Base-by-base conservation (phyloP, 345 rosid genomes). In the Kandelia obovata region DNA sequence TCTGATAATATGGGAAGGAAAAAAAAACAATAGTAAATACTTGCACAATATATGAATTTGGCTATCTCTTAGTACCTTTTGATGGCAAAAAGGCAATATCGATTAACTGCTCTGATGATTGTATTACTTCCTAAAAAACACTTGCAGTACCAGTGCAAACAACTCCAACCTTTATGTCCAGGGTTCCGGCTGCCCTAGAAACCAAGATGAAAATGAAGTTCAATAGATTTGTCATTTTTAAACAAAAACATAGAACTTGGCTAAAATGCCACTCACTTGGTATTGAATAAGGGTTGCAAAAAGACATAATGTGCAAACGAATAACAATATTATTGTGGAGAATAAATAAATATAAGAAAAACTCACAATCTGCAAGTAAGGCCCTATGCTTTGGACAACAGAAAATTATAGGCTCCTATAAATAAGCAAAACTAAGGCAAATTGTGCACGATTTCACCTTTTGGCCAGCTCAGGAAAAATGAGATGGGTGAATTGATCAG, bases 81-180 rank as follows among this genome's bases (percentile, higher is more conserved):
- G 99, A 95, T 73, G 99, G 96, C 27, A 77, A 52, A 76, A 95
- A 92, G 60, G 99, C 87, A 79, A 90, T 67, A 73, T 81, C 80
- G 69, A 90, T 82, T 20, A 70, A 77, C 71, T 63, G 71, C 52
- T 78, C 65, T 53, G 88, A 73, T 30, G 83, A 79, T 65, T 65
- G 78, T 73, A 65, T 71, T 62, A 78, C 82, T 74, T 89, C 88
- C 68, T 88, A 79, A 78, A 95, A 87, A 68, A 86, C 65, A 77
- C 92, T 83, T 32, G 96, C 92, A 39, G 97, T 95, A 73, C 97
- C 99, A 66, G 86, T 83, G 76, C 99, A 98, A 53, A 92, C 98
- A 58, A 87, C 99, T 51, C 87, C 90, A 55, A 95, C 72, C 79
- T 79, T 83, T 64, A 84, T 93, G 65, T 78, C 67, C 60, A 94